Percentiles rank a stretch among this genome's conserved stretches.
phyloP scores from a whole-genome alignment of 345 rosid species.

The Aurinia saxatilis region DNA sequence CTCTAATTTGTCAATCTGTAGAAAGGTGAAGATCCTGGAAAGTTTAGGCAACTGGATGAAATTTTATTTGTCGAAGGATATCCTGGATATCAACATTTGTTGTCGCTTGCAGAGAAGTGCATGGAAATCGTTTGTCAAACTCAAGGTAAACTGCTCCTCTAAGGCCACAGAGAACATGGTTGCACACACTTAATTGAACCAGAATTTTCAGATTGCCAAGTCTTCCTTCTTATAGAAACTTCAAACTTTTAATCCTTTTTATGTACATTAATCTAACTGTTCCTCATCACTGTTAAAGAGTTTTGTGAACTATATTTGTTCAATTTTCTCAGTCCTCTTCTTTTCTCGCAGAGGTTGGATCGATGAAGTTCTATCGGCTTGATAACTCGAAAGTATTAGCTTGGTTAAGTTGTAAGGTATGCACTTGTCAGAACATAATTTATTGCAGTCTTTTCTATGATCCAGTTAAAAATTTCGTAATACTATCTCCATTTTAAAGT shows the following conservation, averaged over 20 bases:
- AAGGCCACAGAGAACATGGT: background rate
- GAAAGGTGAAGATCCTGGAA: slow-evolving; percentile 77
- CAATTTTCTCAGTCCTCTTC: background rate
- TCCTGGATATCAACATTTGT: slow-evolving; percentile 61
- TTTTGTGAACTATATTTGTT: background rate
- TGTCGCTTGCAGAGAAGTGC: slow-evolving; percentile 55
- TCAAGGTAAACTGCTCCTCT: slow-evolving; percentile 44
- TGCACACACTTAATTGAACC: background rate
- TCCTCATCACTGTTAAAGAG: background rate
- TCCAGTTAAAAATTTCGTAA: background rate
- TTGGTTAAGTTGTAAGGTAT: slow-evolving; percentile 76
- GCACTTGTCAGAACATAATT: slow-evolving; percentile 13
- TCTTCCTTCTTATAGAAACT: background rate
- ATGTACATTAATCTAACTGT: background rate
- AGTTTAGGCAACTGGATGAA: slow-evolving; percentile 85
- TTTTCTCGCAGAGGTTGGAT: slow-evolving; percentile 59
- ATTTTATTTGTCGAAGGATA: slow-evolving; percentile 54
- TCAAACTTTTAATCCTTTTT: background rate
- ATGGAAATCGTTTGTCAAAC: slow-evolving; percentile 82
- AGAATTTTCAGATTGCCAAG: background rate
- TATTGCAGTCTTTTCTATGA: background rate
- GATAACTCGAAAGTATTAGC: slow-evolving; percentile 69
- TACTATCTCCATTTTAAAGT: background rate
- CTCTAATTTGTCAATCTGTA: slow-evolving; percentile 27
- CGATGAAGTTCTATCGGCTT: slow-evolving; percentile 69